These are phyloP conservation scores for Sclerotinia spermophila DNA, from an alignment of 2,329 filamentous ascomycete species.

Conservation along the genomic window DNA sequence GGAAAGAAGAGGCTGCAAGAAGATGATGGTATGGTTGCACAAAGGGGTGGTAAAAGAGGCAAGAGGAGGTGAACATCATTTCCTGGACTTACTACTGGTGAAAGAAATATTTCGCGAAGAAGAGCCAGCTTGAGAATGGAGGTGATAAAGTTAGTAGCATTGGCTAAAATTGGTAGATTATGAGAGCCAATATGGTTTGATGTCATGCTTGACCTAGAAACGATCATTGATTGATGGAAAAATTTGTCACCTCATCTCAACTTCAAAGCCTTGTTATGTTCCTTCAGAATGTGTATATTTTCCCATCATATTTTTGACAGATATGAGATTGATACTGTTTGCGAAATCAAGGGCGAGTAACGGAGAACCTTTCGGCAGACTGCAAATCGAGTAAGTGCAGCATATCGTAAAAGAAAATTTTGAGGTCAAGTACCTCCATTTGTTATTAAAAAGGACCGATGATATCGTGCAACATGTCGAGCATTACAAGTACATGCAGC, in stretches of 20 bases:
- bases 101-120: background rate
- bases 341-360: background rate
- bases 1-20: conserved; percentile 9
- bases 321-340: background rate
- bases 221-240: conserved; percentile 9
- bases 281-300: background rate
- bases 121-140: background rate
- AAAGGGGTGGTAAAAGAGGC: conserved; percentile 4
- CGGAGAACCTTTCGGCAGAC: background rate
- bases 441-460: conserved; percentile 10
- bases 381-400: background rate
- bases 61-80: background rate
- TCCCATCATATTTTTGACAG: background rate
- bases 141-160: background rate
- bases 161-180: background rate
- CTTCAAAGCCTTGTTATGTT: conserved; percentile 4
- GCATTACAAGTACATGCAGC: conserved; percentile 6
- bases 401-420: background rate
- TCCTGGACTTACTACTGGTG: background rate
- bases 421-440: background rate
- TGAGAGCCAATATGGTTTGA: background rate
- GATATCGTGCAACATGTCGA: background rate
- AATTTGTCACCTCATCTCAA: background rate
- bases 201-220: background rate
- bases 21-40: conserved; percentile 1